Evolutionary conservation across 1,284 basidiomycete genomes (phyloP).

Genomic region (Melampsora abietis-canadensis): DNA sequence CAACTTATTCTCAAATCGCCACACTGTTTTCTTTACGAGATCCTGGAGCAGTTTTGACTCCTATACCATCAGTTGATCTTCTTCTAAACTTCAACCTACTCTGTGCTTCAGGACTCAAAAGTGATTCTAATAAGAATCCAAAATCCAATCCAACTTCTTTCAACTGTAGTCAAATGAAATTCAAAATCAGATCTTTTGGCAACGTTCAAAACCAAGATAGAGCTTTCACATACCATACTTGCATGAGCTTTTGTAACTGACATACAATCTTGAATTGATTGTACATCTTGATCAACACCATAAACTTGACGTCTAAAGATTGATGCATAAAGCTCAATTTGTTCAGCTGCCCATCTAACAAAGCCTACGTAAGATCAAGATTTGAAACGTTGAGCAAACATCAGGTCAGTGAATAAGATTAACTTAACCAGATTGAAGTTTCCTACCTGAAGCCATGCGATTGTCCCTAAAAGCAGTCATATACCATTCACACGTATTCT

Average conservation of each 20-base stretch:
- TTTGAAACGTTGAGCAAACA: background rate
- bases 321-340: conserved; percentile 77
- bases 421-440: background rate
- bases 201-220: background rate
- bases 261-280: conserved; percentile 18
- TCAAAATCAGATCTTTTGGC: background rate
- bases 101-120: background rate
- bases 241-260: conserved; percentile 20
- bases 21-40: no score
- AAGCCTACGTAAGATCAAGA: conserved; percentile 61
- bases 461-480: conserved; percentile 91
- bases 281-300: conserved; percentile 51
- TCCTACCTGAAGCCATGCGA: conserved; percentile 78
- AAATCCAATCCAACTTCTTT: conserved; percentile 43
- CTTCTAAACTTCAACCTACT: background rate
- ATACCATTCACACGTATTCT: conserved; percentile 97
- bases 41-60: no score
- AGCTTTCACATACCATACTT: conserved; percentile 16
- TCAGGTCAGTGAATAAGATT: background rate
- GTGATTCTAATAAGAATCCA: conserved; percentile 18
- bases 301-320: conserved; percentile 90
- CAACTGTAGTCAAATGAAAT: conserved; percentile 12
- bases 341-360: conserved; percentile 86
- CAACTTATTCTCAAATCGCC: no score
- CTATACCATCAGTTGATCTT: no score